phyloP scores from a whole-genome alignment of 2,329 filamentous ascomycete species.

The Xylariaceae sp. region DNA sequence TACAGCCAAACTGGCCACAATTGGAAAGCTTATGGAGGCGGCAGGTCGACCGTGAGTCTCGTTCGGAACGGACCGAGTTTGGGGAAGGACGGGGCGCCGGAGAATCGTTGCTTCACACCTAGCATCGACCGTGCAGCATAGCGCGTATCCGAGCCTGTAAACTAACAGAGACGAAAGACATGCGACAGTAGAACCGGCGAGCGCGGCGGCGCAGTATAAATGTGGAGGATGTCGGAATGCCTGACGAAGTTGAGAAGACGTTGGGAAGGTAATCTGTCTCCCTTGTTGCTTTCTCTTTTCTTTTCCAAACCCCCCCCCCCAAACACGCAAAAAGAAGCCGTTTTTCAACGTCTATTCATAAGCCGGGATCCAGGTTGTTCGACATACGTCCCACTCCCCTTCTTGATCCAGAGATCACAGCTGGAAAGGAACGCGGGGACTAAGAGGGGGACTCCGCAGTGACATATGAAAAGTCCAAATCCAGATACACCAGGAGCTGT shows the following conservation, averaged over 20 bases:
- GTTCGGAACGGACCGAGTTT: constrained; percentile 5
- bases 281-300: background rate
- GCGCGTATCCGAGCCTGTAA: background rate
- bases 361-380: too few relatives aligned
- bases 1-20: constrained; percentile 5
- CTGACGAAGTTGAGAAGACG: background rate
- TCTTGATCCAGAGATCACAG: too few relatives aligned
- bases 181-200: background rate
- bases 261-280: background rate
- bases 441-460: too few relatives aligned
- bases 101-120: background rate
- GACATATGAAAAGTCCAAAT: too few relatives aligned
- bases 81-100: constrained; percentile 7
- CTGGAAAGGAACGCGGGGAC: too few relatives aligned
- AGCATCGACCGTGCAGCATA: background rate
- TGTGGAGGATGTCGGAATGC: background rate
- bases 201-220: background rate
- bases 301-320: background rate
- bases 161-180: background rate
- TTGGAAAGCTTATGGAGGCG: constrained; percentile 8
- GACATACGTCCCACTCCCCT: too few relatives aligned
- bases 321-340: too few relatives aligned
- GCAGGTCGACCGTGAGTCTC: constrained; percentile 10
- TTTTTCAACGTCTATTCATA: background rate
- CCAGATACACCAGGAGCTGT: too few relatives aligned